Evolutionary conservation across 2,329 filamentous ascomycete genomes (phyloP).

Genomic region (Penicillium brasilianum): DNA sequence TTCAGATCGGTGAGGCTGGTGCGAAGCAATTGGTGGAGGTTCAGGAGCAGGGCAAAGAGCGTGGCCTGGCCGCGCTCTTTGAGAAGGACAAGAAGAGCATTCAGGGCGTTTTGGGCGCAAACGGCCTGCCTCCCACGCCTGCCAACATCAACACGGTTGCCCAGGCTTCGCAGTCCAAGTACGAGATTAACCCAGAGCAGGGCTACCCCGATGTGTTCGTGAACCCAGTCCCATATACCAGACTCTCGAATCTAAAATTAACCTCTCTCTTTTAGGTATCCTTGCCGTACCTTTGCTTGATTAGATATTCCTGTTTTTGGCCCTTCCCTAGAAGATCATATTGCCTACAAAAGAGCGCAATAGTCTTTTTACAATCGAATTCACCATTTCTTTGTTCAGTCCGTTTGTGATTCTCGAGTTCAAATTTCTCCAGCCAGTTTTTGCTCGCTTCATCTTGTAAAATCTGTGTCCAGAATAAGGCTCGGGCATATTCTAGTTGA

Average conservation of each 20-base stretch:
- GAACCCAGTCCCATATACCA: slow-evolving; percentile 7
- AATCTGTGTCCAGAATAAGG: background rate
- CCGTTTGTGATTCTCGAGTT: background rate
- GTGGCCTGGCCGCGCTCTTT: slow-evolving; percentile 74
- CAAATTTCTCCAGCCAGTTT: background rate
- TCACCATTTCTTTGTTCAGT: background rate
- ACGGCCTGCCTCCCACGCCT: slow-evolving; percentile 86
- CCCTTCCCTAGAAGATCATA: slow-evolving; percentile 9
- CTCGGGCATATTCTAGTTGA: background rate
- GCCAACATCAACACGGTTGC: slow-evolving; percentile 64
- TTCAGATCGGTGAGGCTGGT: slow-evolving; percentile 76
- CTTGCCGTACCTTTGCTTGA: slow-evolving; percentile 54
- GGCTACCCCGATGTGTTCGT: slow-evolving; percentile 74
- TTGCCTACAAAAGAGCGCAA: slow-evolving; percentile 1
- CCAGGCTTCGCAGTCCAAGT: slow-evolving; percentile 52
- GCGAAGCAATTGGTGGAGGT: slow-evolving; percentile 75
- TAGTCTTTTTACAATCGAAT: background rate
- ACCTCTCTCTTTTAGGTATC: slow-evolving; percentile 42
- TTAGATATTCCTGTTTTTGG: slow-evolving; percentile 18
- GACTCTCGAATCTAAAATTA: background rate
- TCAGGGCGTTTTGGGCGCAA: slow-evolving; percentile 69
- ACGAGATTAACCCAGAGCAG: slow-evolving; percentile 69
- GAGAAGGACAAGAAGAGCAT: slow-evolving; percentile 64
- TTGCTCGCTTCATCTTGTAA: background rate
- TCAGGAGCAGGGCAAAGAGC: slow-evolving; percentile 73